A percentile compares a stretch with the other conserved stretches of the same genome.
phyloP scores from a whole-genome alignment of 106 monocot genomes.

The Phalaenopsis equestris region DNA sequence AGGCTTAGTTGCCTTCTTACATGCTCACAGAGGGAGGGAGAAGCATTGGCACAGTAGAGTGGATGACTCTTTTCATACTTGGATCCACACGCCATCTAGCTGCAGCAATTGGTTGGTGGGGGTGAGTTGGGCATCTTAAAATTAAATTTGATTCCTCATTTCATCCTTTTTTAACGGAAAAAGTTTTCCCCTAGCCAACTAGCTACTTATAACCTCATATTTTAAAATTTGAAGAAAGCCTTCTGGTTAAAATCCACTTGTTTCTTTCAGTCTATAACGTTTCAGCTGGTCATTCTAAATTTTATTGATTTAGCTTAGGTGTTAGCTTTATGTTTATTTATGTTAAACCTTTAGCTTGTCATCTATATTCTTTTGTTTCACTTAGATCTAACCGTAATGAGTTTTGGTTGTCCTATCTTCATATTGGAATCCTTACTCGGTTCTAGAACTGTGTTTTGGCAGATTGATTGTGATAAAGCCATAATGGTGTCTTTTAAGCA shows the following conservation, averaged over 20 bases:
- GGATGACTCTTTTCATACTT: neutral
- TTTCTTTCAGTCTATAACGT: neutral
- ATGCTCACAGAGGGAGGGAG: no score
- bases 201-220: no score
- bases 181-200: no score
- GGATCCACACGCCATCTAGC: no score
- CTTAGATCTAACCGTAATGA: neutral
- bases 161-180: no score
- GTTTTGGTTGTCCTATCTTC: neutral
- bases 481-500: slow-evolving; percentile 99
- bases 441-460: slow-evolving; percentile 15
- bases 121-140: no score
- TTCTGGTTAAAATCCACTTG: neutral
- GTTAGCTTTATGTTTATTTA: neutral
- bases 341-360: neutral
- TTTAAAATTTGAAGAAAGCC: neutral
- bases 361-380: neutral
- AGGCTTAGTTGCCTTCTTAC: neutral
- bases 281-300: neutral
- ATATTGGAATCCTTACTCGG: neutral
- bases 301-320: neutral
- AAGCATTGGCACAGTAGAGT: no score
- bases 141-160: no score
- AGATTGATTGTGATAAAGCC: slow-evolving; percentile 98
- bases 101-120: no score